These are phyloP conservation scores for Trichoderma arundinaceum DNA, from an alignment of 2,329 filamentous ascomycete genomes.

Conservation along the genomic window DNA sequence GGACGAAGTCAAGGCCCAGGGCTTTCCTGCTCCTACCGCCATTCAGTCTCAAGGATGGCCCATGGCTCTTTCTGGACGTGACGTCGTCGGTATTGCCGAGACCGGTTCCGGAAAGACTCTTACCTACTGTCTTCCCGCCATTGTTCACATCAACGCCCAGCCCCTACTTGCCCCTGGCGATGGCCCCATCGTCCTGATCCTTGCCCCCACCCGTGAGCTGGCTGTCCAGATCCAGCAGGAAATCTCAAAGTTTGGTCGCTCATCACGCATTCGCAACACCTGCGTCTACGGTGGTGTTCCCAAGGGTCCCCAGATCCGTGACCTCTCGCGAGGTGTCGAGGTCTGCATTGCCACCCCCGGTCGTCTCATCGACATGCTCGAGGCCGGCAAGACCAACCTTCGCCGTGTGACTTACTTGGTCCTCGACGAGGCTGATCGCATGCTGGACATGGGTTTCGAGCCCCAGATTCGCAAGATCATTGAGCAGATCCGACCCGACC, in stretches of 20 bases:
- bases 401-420: constrained; percentile 97
- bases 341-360: constrained; percentile 98
- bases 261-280: constrained; percentile 96
- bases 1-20: constrained; percentile 97
- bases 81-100: constrained; percentile 98
- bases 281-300: constrained; percentile 99
- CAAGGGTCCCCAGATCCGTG: constrained; percentile 95
- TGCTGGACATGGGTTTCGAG: constrained; percentile 99
- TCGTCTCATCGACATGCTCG: constrained; percentile 97
- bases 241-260: constrained; percentile 98
- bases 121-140: constrained; percentile 96
- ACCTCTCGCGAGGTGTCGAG: constrained; percentile 92
- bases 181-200: constrained; percentile 93
- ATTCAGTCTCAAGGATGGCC: constrained; percentile 99
- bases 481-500: constrained; percentile 93
- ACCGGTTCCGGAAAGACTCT: constrained; percentile 99
- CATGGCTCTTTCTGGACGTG: constrained; percentile 96
- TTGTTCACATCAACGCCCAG: constrained; percentile 99
- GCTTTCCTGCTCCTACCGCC: constrained; percentile 89
- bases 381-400: constrained; percentile 96
- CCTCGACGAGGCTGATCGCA: constrained; percentile 97
- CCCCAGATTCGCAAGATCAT: constrained; percentile 99
- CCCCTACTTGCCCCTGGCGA: constrained; percentile 93
- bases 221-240: constrained; percentile 98
- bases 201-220: constrained; percentile 95